These are phyloP conservation scores for Cardamine chenopodiifolia DNA, from an alignment of 345 rosid species.

Conservation along the genomic window DNA sequence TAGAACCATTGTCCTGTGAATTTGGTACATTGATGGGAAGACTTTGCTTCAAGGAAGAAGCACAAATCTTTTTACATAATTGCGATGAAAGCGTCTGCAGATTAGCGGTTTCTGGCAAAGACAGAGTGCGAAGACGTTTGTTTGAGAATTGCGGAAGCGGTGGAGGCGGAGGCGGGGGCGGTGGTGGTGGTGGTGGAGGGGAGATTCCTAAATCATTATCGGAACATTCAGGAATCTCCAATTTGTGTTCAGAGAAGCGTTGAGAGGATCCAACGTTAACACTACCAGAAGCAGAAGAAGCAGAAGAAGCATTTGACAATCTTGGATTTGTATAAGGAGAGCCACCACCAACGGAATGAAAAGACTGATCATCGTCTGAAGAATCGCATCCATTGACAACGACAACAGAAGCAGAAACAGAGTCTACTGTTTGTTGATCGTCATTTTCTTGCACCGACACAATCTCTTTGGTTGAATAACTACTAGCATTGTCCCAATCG, in stretches of 20 bases:
- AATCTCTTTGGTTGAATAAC: slow-evolving; percentile 74
- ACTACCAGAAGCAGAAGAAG: slow-evolving; percentile 43
- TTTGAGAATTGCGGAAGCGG: slow-evolving; percentile 43
- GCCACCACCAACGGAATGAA: slow-evolving; percentile 72
- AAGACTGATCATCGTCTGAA: slow-evolving; percentile 83
- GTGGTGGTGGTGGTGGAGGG: slow-evolving; percentile 49
- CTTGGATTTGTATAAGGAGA: slow-evolving; percentile 64
- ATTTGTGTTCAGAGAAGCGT: slow-evolving; percentile 35
- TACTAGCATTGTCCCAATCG: slow-evolving; percentile 56
- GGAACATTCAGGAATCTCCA: slow-evolving; percentile 36
- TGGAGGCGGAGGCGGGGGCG: slow-evolving; percentile 54
- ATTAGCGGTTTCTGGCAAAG: slow-evolving; percentile 10
- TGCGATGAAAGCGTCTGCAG: slow-evolving; percentile 33
- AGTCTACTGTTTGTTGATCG: slow-evolving; percentile 43
- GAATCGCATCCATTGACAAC: slow-evolving; percentile 50
- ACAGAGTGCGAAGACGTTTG: slow-evolving; percentile 9
- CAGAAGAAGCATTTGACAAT: slow-evolving; percentile 67
- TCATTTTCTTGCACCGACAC: slow-evolving; percentile 54
- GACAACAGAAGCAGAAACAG: slow-evolving; percentile 41
- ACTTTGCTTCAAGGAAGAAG: slow-evolving; percentile 28
- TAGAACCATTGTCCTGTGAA: slow-evolving; percentile 42
- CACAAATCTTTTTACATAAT: slow-evolving; percentile 31
- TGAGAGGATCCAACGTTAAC: slow-evolving; percentile 47
- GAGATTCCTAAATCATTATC: slow-evolving; percentile 25
- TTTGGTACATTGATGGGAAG: background rate